These are phyloP conservation scores for Simmondsia chinensis DNA, from an alignment of 148 eudicot species.

Conservation along the genomic window DNA sequence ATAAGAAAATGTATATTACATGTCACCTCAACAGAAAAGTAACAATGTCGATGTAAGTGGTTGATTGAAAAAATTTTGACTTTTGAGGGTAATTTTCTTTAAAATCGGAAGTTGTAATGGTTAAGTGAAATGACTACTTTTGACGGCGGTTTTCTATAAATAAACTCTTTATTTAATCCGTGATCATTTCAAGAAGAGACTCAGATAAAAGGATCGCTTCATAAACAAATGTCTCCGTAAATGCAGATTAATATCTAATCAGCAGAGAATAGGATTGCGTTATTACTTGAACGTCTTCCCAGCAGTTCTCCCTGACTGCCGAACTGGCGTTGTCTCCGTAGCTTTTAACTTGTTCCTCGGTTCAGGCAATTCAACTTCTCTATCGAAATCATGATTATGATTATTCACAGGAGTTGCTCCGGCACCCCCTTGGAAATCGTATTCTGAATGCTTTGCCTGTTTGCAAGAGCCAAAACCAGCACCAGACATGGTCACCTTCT, in stretches of 20 bases:
- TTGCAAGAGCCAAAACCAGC: too few species aligned
- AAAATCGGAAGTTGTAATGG: too few species aligned
- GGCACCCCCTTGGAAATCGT: conserved; percentile 84
- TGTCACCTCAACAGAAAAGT: too few species aligned
- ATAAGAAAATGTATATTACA: too few species aligned
- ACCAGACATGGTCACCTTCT: conserved; percentile 12
- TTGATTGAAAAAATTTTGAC: too few species aligned
- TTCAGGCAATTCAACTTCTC: conserved; percentile 38
- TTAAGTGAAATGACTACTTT: too few species aligned
- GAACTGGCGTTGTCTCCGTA: conserved; percentile 43
- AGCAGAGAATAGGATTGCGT: conserved; percentile 2
- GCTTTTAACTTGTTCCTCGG: conserved; percentile 20
- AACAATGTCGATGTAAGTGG: too few species aligned
- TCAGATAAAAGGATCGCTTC: too few species aligned
- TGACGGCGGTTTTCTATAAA: too few species aligned
- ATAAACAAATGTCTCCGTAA: background rate
- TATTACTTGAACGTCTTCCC: conserved; percentile 72
- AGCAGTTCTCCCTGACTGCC: conserved; percentile 76
- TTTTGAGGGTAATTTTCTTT: too few species aligned
- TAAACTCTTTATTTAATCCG: too few species aligned
- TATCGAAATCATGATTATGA: conserved; percentile 25
- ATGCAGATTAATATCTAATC: background rate
- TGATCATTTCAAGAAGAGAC: too few species aligned
- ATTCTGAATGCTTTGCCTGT: conserved; percentile 38
- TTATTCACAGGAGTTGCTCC: conserved; percentile 38